A percentile compares a stretch with the other conserved stretches of the same genome.
Conservation (phyloP, 306 rosid species). For the Quercus cerris region DNA sequence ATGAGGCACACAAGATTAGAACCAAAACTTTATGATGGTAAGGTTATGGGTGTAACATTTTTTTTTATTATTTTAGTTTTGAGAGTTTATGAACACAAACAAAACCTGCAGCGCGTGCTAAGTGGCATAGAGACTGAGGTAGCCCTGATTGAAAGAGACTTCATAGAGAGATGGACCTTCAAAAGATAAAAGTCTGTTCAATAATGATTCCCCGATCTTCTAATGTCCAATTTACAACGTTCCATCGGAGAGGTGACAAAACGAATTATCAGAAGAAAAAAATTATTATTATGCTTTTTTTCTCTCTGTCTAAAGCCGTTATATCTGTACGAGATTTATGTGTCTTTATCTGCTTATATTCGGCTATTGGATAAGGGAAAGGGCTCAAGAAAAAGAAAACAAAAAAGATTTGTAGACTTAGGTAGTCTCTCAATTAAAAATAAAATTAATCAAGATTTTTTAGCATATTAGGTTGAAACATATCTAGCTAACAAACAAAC, state of each 20-base stretch:
- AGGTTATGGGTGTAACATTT: neutral
- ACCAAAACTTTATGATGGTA: neutral
- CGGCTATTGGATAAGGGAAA: neutral
- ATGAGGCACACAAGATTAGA: neutral
- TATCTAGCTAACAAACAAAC: too few species aligned
- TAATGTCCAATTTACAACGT: constrained; percentile 21
- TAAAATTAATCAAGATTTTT: neutral
- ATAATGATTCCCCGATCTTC: neutral
- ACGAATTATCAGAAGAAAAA: neutral
- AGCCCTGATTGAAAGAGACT: constrained; percentile 7
- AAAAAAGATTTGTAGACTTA: too few species aligned
- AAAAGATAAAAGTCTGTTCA: neutral
- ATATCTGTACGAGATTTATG: neutral
- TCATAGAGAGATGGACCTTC: neutral
- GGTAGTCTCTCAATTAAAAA: neutral
- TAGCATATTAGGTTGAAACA: neutral
- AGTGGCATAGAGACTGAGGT: constrained; percentile 13
- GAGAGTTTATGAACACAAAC: neutral
- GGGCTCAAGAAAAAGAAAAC: neutral
- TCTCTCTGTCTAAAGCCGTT: neutral
- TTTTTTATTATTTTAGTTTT: neutral
- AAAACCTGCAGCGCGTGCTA: constrained; percentile 29
- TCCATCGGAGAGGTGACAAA: constrained; percentile 32
- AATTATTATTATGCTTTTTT: neutral
- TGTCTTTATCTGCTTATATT: neutral